phyloP scores from a whole-genome alignment of 2,329 filamentous ascomycete species.

The Microthyrium microscopicum region DNA sequence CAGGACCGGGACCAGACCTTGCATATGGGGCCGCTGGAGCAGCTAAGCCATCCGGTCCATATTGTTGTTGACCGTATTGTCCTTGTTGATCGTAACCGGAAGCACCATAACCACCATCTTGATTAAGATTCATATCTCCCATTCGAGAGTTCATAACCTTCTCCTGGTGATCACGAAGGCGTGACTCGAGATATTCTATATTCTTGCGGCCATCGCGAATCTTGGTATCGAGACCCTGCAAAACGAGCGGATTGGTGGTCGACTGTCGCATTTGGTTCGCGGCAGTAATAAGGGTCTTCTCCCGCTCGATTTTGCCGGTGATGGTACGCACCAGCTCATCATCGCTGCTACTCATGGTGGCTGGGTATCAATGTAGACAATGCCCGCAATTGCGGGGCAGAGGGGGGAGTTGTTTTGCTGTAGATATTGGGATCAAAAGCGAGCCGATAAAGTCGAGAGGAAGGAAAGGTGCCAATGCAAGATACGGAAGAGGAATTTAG shows the following conservation, averaged over 20 bases:
- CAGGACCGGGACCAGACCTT: slow-evolving; percentile 49
- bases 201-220: slow-evolving; percentile 88
- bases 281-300: slow-evolving; percentile 86
- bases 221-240: slow-evolving; percentile 79
- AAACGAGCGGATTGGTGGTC: slow-evolving; percentile 82
- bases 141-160: slow-evolving; percentile 55
- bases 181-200: slow-evolving; percentile 89
- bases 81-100: neutral
- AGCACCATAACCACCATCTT: slow-evolving; percentile 24
- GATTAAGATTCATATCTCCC: slow-evolving; percentile 46
- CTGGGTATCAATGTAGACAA: too few species aligned
- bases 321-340: slow-evolving; percentile 60
- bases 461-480: too few species aligned
- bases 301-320: slow-evolving; percentile 92
- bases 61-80: slow-evolving; percentile 2
- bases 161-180: slow-evolving; percentile 73
- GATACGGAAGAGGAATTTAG: too few species aligned
- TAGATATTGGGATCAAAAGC: neutral
- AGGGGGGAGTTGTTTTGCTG: neutral
- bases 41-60: slow-evolving; percentile 46
- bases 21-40: slow-evolving; percentile 67
- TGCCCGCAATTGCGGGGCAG: too few species aligned
- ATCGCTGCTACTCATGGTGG: slow-evolving; percentile 24
- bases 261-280: slow-evolving; percentile 91
- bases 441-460: too few species aligned